Base-by-base conservation (phyloP, 352 stramenopile genomes). In the Phytophthora niederhauseri region DNA sequence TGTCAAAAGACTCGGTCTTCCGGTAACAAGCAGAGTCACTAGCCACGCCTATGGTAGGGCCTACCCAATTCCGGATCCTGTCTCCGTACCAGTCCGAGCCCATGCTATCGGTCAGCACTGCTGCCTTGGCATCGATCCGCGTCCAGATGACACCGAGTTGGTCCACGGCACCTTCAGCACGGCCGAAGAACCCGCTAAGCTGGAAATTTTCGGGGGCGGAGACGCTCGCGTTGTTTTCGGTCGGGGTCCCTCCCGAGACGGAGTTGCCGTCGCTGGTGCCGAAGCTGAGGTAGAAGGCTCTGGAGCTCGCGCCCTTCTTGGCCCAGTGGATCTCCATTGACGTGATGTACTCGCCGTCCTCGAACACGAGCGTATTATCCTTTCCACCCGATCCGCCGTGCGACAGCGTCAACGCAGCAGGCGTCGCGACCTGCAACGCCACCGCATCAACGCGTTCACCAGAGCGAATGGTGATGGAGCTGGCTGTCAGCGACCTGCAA, bases 281-380 rank as follows among this genome's bases (percentile, higher is more conserved):
- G 15, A 67, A 46, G 6, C 28, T 63, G 30, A 72, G 57, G 19
- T 59, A 72, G 11, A 63, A 64, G 12, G 64, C 17, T 7, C 34
- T 28, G 7, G 52, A 64, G 31, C 51, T 53, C 0, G 8, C 4
- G 11, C n/a, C 20, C n/a, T 72, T 72, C 65, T 60, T 68, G 26
- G 12, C 58, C 65, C 52, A 61, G 38, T 72, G 59, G 20, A 31
- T 31, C 15, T 72, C 65, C 57, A 72, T 72, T 11, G 58, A 72
- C 11, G 30, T 67, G 19, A 67, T 62, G 53, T 58, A 66, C 19
- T 71, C 64, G 3, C 26, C 56, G 3, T 41, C 24, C 9, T 22
- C 24, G n/a, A 72, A 59, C 0, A 19, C 50, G 14, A 72, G 46
- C 0, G 51, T 68, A 7, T 68, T 63, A 2, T 72, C 46, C 8